These are phyloP conservation scores for Cladophialophora psammophila DNA, from an alignment of 2,329 filamentous ascomycete species.

Conservation along the genomic window DNA sequence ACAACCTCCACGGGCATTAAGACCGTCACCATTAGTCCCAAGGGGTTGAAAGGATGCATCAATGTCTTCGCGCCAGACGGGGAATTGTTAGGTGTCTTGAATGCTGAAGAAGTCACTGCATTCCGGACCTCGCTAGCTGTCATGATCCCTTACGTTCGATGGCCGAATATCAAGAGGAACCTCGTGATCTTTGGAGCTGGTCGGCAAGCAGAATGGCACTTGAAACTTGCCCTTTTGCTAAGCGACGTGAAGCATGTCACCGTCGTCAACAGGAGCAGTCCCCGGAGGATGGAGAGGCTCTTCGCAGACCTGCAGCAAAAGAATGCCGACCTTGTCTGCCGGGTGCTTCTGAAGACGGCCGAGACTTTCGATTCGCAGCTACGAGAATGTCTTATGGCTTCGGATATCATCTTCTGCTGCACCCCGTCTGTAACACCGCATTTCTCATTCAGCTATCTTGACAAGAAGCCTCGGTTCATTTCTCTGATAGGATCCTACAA, in stretches of 20 bases:
- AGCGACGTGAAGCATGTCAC: slow-evolving; percentile 67
- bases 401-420: slow-evolving; percentile 59
- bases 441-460: slow-evolving; percentile 50
- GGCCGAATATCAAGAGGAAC: slow-evolving; percentile 28
- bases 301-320: slow-evolving; percentile 46
- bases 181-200: slow-evolving; percentile 59
- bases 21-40: slow-evolving; percentile 69
- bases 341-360: slow-evolving; percentile 65
- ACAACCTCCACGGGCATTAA: slow-evolving; percentile 72
- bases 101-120: slow-evolving; percentile 76
- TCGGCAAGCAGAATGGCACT: slow-evolving; percentile 60
- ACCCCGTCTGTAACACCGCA: slow-evolving; percentile 56
- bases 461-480: slow-evolving; percentile 53
- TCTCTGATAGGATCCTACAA: slow-evolving; percentile 63
- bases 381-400: slow-evolving; percentile 42
- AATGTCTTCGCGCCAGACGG: slow-evolving; percentile 72
- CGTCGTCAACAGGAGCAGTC: slow-evolving; percentile 72
- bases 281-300: slow-evolving; percentile 64
- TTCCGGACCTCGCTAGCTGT: slow-evolving; percentile 80
- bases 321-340: slow-evolving; percentile 48
- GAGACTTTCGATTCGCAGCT: slow-evolving; percentile 55
- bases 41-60: slow-evolving; percentile 68
- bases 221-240: slow-evolving; percentile 59
- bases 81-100: slow-evolving; percentile 70
- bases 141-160: slow-evolving; percentile 54